phyloP scores from a whole-genome alignment of 768 basidiomycete genomes.

The Amanita subjunquillea region DNA sequence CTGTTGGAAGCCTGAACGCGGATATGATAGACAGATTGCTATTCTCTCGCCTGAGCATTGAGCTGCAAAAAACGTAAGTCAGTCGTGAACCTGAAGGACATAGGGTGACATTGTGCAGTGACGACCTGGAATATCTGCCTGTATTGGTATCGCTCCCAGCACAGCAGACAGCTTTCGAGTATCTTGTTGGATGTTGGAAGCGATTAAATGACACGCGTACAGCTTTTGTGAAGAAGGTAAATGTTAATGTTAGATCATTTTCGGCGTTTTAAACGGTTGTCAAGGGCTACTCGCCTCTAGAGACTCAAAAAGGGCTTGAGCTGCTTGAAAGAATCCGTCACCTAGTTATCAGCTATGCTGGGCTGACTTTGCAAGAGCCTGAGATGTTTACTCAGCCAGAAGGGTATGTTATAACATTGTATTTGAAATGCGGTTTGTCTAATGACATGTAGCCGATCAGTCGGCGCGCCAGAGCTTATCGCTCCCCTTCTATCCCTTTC shows the following conservation, averaged over 20 bases:
- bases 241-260: background rate
- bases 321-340: conserved; percentile 73
- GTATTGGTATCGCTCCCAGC: conserved; percentile 70
- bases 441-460: conserved; percentile 37
- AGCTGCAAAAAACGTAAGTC: conserved; percentile 53
- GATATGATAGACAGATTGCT: conserved; percentile 71
- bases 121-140: conserved; percentile 65
- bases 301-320: conserved; percentile 47
- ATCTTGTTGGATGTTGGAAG: conserved; percentile 88
- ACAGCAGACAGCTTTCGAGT: conserved; percentile 79
- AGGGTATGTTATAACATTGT: conserved; percentile 35
- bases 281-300: conserved; percentile 52
- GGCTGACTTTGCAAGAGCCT: conserved; percentile 83
- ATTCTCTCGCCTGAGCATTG: conserved; percentile 79
- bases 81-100: background rate
- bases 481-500: conserved; percentile 69
- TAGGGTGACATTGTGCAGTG: conserved; percentile 26
- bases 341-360: conserved; percentile 80
- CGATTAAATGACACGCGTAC: conserved; percentile 52
- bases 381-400: conserved; percentile 89
- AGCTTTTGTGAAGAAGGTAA: conserved; percentile 57
- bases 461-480: conserved; percentile 79
- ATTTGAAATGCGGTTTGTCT: background rate
- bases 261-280: background rate
- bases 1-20: conserved; percentile 33